Percentiles rank a stretch among this genome's conserved stretches.
These are phyloP conservation scores for Volutella citrinella DNA, from an alignment of 2,329 filamentous ascomycete genomes.

Conservation along the genomic window DNA sequence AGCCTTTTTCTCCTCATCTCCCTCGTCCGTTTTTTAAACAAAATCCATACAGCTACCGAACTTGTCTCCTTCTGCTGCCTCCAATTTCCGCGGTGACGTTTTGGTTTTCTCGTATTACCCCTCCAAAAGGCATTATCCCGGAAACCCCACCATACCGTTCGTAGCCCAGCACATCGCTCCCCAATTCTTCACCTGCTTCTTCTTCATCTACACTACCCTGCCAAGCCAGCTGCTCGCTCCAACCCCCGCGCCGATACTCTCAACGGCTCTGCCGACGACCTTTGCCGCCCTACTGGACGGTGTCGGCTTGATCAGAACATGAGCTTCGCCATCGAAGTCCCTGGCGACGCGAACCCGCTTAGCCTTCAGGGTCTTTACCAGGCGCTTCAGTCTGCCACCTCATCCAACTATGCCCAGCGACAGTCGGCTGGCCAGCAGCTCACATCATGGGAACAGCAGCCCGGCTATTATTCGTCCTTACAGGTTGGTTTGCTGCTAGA, in stretches of 20 bases:
- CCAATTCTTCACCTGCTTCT: no score
- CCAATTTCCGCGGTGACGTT: no score
- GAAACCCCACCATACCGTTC: conserved; percentile 13
- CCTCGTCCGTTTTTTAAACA: no score
- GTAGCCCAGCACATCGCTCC: no score
- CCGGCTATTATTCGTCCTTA: conserved; percentile 64
- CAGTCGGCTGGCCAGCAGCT: conserved; percentile 70
- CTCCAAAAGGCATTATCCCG: conserved; percentile 13
- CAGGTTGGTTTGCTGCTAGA: conserved; percentile 49
- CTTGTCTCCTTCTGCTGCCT: no score
- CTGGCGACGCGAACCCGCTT: conserved; percentile 76
- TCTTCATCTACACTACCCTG: no score
- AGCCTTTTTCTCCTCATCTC: no score
- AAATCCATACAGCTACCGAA: no score
- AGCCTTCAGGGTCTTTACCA: conserved; percentile 61
- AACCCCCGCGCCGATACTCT: conserved; percentile 5
- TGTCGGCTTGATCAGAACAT: conserved; percentile 44
- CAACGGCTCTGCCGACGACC: conserved; percentile 7
- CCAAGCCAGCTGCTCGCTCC: conserved; percentile 3
- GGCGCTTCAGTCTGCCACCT: conserved; percentile 61
- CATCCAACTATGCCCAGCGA: conserved; percentile 59
- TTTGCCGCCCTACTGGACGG: conserved; percentile 16
- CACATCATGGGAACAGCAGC: conserved; percentile 65
- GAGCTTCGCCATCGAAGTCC: conserved; percentile 73
- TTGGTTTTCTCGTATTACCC: conserved; percentile 16